Conservation (phyloP, 768 basidiomycete genomes). For the Bullera alba region DNA sequence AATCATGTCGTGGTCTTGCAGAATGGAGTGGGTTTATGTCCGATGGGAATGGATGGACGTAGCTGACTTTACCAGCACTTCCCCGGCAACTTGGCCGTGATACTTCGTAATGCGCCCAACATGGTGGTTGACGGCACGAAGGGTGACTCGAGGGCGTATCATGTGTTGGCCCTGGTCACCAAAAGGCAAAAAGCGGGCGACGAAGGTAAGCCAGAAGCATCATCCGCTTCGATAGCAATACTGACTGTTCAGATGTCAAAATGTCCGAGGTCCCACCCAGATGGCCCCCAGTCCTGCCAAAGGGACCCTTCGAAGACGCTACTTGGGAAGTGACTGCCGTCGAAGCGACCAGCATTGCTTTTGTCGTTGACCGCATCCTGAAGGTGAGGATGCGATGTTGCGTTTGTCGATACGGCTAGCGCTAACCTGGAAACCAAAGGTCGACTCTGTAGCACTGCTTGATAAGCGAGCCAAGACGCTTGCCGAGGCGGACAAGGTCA, state of each 20-base stretch:
- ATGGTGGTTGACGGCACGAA: slow-evolving; percentile 25
- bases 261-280: slow-evolving; percentile 60
- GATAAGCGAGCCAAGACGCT: slow-evolving; percentile 62
- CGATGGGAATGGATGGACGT: background rate
- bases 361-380: slow-evolving; percentile 63
- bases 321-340: slow-evolving; percentile 64
- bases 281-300: slow-evolving; percentile 63
- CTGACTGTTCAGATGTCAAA: slow-evolving; percentile 20
- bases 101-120: slow-evolving; percentile 54
- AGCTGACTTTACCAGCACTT: slow-evolving; percentile 58
- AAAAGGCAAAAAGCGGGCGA: slow-evolving; percentile 55
- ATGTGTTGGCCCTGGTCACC: slow-evolving; percentile 66
- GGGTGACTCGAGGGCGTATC: slow-evolving; percentile 51
- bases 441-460: slow-evolving; percentile 42
- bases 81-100: slow-evolving; percentile 58
- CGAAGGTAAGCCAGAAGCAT: slow-evolving; percentile 50
- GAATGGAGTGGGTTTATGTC: slow-evolving; percentile 62
- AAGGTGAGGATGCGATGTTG: slow-evolving; percentile 55
- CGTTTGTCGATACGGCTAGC: background rate
- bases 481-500: slow-evolving; percentile 45
- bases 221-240: slow-evolving; percentile 32
- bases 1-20: slow-evolving; percentile 79
- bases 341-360: slow-evolving; percentile 63
- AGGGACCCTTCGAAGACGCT: slow-evolving; percentile 51
- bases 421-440: slow-evolving; percentile 1